Evolutionary conservation across 2,329 filamentous ascomycete genomes (phyloP).

Genomic region (Colletotrichum horii): DNA sequence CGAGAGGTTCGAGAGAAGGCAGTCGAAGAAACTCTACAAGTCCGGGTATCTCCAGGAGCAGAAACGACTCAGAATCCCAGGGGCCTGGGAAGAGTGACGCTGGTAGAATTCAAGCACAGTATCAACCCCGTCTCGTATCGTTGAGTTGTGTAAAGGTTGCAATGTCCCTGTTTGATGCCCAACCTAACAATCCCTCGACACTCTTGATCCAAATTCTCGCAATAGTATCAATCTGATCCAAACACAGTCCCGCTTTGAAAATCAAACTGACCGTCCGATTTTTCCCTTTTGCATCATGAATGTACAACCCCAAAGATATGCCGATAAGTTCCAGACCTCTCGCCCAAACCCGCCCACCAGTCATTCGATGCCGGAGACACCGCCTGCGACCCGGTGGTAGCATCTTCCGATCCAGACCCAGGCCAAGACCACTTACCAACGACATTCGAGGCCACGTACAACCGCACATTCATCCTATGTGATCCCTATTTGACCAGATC

Average conservation of each 20-base stretch:
- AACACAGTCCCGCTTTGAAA: no score
- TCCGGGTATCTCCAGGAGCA: not conserved
- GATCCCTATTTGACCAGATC: not conserved
- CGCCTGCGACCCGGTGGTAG: not conserved
- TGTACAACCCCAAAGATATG: not conserved
- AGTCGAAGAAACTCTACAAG: not conserved
- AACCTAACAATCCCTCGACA: no score
- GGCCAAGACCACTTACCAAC: not conserved
- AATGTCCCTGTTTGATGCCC: no score
- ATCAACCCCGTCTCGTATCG: no score
- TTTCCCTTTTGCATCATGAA: not conserved
- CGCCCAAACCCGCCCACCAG: not conserved
- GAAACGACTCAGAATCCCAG: not conserved
- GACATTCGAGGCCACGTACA: not conserved
- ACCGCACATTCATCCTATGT: not conserved
- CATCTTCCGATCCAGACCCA: not conserved
- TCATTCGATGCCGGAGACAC: not conserved
- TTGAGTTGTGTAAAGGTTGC: no score
- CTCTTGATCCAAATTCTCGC: no score
- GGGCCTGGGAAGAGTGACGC: not conserved
- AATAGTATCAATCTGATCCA: not conserved
- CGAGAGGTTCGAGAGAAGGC: not conserved
- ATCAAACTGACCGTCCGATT: not conserved
- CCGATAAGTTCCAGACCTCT: not conserved
- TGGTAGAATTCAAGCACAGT: not conserved